Conservation (phyloP, 78 protist genomes). For the Trichosphaerium sp. region DNA sequence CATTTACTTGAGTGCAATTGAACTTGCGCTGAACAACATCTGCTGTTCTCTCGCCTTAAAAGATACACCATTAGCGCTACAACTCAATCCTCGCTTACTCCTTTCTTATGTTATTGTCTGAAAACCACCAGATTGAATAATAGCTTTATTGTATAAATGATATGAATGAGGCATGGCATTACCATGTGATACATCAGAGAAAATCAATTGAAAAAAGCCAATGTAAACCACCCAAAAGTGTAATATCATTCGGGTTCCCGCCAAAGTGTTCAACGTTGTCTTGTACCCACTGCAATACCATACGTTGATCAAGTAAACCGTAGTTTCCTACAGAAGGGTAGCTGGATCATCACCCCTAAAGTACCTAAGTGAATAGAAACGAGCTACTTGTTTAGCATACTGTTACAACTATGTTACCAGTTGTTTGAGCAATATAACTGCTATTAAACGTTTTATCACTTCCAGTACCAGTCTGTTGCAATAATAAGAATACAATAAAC, state of each 20-base stretch:
- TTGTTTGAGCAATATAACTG: conserved; percentile 1
- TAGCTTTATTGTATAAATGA: conserved; percentile 17
- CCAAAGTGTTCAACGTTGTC: conserved; percentile 56
- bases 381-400: too few species aligned
- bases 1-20: too few species aligned
- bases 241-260: conserved; percentile 35
- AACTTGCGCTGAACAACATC: too few species aligned
- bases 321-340: conserved; percentile 38
- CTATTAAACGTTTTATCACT: not conserved
- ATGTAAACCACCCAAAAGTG: conserved; percentile 1
- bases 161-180: conserved; percentile 2
- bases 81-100: too few species aligned
- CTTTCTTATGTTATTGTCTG: too few species aligned
- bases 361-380: too few species aligned
- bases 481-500: too few species aligned
- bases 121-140: conserved; percentile 16
- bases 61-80: too few species aligned
- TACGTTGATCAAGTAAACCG: conserved; percentile 62
- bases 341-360: too few species aligned
- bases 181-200: conserved; percentile 30
- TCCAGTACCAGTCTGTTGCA: too few species aligned
- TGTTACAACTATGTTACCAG: conserved; percentile 44
- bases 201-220: not conserved
- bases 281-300: conserved; percentile 55
- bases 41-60: too few species aligned